Conservation (phyloP, 805 yeast genomes). For the Suhomyces xylopsoci region DNA sequence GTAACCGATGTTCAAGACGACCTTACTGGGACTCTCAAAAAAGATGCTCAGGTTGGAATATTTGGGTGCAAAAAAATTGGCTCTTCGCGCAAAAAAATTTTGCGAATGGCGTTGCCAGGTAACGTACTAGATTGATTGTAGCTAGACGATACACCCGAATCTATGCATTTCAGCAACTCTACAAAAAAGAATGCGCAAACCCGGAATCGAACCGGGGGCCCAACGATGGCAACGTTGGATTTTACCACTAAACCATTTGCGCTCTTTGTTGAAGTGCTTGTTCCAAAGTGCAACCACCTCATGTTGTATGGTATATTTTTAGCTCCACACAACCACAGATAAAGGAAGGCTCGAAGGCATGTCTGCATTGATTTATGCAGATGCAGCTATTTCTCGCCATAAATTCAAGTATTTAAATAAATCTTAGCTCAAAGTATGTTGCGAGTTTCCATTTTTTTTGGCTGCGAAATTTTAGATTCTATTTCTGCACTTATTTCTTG, state of each 20-base stretch:
- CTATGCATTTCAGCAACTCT: neutral
- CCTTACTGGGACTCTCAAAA: neutral
- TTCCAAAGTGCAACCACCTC: too few relatives aligned
- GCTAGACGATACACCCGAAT: neutral
- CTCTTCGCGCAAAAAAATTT: neutral
- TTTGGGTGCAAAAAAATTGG: neutral
- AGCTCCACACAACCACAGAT: too few relatives aligned
- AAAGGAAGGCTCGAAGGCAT: neutral
- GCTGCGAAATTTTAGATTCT: neutral
- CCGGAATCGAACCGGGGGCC: slow-evolving; percentile 1
- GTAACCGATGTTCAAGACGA: neutral
- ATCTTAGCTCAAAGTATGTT: neutral
- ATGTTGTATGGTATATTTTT: neutral
- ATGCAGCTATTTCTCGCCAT: neutral
- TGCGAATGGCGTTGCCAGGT: neutral
- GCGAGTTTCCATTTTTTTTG: neutral
- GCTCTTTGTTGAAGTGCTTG: neutral
- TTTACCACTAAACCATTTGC: slow-evolving; percentile 1
- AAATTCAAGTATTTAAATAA: neutral
- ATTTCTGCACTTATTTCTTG: neutral
- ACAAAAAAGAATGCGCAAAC: neutral
- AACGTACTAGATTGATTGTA: neutral
- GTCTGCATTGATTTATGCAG: neutral
- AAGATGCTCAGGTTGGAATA: neutral
- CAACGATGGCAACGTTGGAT: slow-evolving; percentile 1